Percentiles rank a stretch among this genome's conserved stretches.
Evolutionary conservation across 495 filamentous ascomycete genomes (phyloP).

Genomic region (Aspergillus taichungensis): DNA sequence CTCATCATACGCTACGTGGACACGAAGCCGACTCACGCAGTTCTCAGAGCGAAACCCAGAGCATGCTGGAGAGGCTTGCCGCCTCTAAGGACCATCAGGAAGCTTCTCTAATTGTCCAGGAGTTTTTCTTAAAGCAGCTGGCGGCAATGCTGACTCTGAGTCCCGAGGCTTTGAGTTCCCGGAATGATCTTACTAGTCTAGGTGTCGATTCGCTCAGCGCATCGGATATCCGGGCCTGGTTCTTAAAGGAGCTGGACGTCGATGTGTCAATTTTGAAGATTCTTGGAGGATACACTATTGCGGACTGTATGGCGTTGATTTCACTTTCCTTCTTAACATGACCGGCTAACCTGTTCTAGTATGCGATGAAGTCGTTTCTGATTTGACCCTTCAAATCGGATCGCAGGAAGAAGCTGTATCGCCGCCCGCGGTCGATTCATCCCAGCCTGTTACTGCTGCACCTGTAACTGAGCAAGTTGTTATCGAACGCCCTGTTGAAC

Average conservation of each 20-base stretch:
- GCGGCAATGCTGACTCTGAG: not conserved
- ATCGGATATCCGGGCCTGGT: conserved; percentile 5
- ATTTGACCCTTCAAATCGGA: not conserved
- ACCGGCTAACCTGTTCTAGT: not conserved
- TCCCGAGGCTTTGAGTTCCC: not conserved
- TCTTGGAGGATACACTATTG: conserved; percentile 5
- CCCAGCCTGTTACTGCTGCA: not conserved
- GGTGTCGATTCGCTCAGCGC: conserved; percentile 6
- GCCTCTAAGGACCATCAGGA: not conserved
- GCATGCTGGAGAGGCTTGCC: not conserved
- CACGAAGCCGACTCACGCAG: not conserved
- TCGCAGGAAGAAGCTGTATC: not conserved
- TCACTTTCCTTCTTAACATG: not conserved
- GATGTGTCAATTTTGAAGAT: conserved; percentile 7
- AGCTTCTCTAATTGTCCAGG: not conserved
- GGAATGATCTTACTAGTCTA: conserved; percentile 2
- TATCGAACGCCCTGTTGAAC: not conserved
- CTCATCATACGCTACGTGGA: not conserved
- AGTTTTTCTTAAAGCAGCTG: not conserved
- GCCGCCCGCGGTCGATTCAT: not conserved
- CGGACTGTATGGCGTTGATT: not conserved
- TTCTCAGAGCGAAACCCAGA: not conserved
- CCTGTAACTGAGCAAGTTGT: not conserved
- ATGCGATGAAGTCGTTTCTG: not conserved
- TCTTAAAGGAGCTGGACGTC: conserved; percentile 6